A percentile compares a stretch with the other conserved stretches of the same genome.
Conservation (phyloP, 2,329 filamentous ascomycete species). For the Nannizzia gypsea region DNA sequence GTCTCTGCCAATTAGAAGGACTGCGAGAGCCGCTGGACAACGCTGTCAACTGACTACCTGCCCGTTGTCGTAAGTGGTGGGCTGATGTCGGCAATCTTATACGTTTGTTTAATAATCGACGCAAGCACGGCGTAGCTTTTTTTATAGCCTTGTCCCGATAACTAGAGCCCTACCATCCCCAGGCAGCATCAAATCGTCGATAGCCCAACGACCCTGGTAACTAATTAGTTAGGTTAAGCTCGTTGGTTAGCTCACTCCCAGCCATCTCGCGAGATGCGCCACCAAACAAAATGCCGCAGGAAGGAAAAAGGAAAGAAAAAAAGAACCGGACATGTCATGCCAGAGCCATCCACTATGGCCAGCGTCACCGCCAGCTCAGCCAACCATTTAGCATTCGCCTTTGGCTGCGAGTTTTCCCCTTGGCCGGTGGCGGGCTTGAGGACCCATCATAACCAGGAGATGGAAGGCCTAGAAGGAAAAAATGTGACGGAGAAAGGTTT, state of each 20-base stretch:
- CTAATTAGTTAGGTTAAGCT: background rate
- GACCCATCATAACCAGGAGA: background rate
- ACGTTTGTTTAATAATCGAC: no score
- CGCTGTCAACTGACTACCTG: background rate
- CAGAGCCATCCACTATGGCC: background rate
- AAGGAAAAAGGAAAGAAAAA: background rate
- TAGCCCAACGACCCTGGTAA: background rate
- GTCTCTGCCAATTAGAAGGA: background rate
- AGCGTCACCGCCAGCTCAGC: background rate
- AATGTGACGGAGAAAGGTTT: background rate
- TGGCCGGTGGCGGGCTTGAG: background rate
- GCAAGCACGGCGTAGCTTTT: no score
- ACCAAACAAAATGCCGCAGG: background rate
- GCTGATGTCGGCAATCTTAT: no score
- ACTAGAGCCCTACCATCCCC: no score
- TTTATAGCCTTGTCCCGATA: no score
- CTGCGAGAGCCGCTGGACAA: background rate
- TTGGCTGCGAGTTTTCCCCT: background rate
- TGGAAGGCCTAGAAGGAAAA: background rate
- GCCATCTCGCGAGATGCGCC: background rate
- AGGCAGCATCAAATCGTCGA: no score
- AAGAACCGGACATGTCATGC: background rate
- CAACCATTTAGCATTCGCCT: background rate
- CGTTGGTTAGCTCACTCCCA: background rate
- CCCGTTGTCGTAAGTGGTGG: background rate